Evolutionary conservation across 345 rosid genomes (phyloP).

Genomic region (Eucalyptus sp.): DNA sequence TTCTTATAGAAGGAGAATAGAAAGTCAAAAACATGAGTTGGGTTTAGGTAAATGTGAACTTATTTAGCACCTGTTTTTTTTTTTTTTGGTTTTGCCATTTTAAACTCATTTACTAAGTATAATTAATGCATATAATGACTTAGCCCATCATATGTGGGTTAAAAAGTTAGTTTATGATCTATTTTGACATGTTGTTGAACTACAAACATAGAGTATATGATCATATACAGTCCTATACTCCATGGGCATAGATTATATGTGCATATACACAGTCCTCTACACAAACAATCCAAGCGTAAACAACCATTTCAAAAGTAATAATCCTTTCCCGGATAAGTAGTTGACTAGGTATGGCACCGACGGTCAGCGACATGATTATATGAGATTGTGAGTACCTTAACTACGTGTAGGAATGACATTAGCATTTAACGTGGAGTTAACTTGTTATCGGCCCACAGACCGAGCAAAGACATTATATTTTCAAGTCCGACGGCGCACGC

Average conservation of each 20-base stretch:
- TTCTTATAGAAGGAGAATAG: too few species aligned
- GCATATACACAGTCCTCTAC: not conserved
- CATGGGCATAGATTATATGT: not conserved
- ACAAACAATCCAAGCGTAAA: not conserved
- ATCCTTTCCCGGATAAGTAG: not conserved
- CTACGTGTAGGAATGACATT: not conserved
- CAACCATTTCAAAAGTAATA: not conserved
- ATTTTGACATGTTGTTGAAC: not conserved
- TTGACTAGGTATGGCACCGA: not conserved
- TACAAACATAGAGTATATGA: not conserved
- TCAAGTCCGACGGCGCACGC: not conserved
- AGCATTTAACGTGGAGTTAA: not conserved
- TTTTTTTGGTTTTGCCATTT: too few species aligned
- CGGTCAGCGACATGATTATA: not conserved
- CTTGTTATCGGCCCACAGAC: not conserved
- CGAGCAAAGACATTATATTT: not conserved
- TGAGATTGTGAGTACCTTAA: not conserved
- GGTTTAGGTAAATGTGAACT: too few species aligned
- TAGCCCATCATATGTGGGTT: not conserved
- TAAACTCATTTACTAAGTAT: too few species aligned
- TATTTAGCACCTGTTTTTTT: rapidly evolving
- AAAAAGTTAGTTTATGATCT: too few species aligned
- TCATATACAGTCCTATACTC: too few species aligned
- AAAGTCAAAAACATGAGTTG: not conserved
- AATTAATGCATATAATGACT: not conserved